These are phyloP conservation scores for Nidularia pulvinata DNA, from an alignment of 768 basidiomycete genomes.

Conservation along the genomic window DNA sequence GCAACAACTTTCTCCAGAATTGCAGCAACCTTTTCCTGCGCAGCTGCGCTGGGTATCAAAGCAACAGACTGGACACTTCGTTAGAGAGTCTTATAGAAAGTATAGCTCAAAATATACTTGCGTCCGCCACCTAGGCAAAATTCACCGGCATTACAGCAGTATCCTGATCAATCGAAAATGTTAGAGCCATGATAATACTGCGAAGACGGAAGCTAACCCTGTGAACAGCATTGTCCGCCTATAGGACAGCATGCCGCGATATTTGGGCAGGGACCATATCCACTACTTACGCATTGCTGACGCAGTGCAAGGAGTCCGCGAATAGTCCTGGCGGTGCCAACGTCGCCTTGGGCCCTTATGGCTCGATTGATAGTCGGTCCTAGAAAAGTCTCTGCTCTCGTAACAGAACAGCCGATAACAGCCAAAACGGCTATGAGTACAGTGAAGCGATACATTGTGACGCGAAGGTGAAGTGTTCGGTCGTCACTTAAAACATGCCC, in stretches of 20 bases:
- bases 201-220: neutral
- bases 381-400: too few relatives aligned
- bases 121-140: neutral
- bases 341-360: too few relatives aligned
- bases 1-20: constrained; percentile 4
- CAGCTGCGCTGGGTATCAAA: neutral
- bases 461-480: too few relatives aligned
- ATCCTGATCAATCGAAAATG: neutral
- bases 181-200: neutral
- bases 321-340: too few relatives aligned
- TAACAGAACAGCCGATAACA: too few relatives aligned
- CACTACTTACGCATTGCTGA: neutral
- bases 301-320: neutral
- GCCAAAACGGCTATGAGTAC: too few relatives aligned
- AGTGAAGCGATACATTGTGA: too few relatives aligned
- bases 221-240: constrained; percentile 2
- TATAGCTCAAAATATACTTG: neutral
- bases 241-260: constrained; percentile 5
- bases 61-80: neutral
- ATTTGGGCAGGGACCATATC: constrained; percentile 3
- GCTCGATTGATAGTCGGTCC: neutral
- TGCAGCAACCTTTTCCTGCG: constrained; percentile 2
- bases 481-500: too few relatives aligned
- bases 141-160: constrained; percentile 4
- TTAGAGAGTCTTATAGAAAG: neutral